Conservation (phyloP, 495 filamentous ascomycete species). For the Cudoniella acicularis region DNA sequence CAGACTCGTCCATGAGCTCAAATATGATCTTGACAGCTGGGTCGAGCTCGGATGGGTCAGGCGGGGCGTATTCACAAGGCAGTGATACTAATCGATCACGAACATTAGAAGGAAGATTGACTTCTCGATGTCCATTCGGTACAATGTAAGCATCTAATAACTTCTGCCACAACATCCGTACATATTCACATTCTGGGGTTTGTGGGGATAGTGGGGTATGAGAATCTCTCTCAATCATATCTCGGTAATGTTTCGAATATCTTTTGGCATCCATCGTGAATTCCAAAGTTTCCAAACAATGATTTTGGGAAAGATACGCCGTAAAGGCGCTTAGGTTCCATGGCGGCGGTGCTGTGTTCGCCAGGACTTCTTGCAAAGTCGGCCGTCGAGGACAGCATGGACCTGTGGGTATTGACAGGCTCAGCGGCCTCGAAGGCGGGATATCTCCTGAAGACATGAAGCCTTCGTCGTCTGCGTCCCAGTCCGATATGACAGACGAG, state of each 20-base stretch:
- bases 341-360: conserved; percentile 80
- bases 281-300: conserved; percentile 94
- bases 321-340: conserved; percentile 94
- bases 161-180: conserved; percentile 69
- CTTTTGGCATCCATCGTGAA: conserved; percentile 94
- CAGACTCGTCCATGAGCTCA: conserved; percentile 96
- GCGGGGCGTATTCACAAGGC: conserved; percentile 59
- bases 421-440: conserved; percentile 52
- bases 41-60: conserved; percentile 73
- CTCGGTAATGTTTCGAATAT: conserved; percentile 73
- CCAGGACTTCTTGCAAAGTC: conserved; percentile 80
- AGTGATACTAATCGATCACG: conserved; percentile 74
- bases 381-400: conserved; percentile 73
- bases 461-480: conserved; percentile 56
- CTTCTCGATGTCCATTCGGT: conserved; percentile 79
- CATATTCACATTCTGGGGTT: conserved; percentile 59
- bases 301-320: conserved; percentile 95
- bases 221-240: conserved; percentile 37
- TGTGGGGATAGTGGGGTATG: conserved; percentile 40
- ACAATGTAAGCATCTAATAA: conserved; percentile 71
- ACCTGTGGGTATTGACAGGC: conserved; percentile 57
- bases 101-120: conserved; percentile 86
- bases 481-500: conserved; percentile 39
- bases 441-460: conserved; percentile 46
- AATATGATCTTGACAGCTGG: conserved; percentile 88